Evolutionary conservation across 257 asterid species (phyloP).

Genomic region (Solanum chaucha): DNA sequence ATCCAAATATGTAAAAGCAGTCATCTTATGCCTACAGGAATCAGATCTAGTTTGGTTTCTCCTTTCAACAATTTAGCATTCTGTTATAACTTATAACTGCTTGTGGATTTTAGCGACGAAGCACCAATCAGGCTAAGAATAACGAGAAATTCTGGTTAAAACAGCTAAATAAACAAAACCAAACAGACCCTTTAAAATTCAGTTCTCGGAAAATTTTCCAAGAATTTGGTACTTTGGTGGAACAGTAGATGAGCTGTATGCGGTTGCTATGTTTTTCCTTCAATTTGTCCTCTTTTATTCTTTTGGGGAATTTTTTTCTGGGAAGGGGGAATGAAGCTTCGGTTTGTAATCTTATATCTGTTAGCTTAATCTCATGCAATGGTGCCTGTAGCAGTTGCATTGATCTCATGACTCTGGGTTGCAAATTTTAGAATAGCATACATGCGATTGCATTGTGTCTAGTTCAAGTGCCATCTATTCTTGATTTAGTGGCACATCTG

Average conservation of each 20-base stretch:
- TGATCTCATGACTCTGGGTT: not conserved
- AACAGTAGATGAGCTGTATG: not conserved
- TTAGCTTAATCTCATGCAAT: not conserved
- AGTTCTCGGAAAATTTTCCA: not conserved
- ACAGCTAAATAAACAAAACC: not conserved
- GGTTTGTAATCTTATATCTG: not conserved
- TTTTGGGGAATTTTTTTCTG: not conserved
- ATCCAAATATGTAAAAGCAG: not conserved
- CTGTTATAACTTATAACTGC: not conserved
- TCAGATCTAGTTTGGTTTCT: not conserved
- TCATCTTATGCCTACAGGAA: not conserved
- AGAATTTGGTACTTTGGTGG: not conserved
- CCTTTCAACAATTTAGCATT: not conserved
- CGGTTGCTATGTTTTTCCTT: not conserved
- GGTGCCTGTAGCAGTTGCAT: not conserved
- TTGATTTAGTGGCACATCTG: not conserved
- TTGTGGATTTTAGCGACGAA: not conserved
- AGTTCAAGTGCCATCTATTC: not conserved
- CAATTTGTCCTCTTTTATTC: not conserved
- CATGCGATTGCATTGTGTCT: not conserved
- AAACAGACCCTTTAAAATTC: not conserved
- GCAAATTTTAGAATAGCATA: not conserved
- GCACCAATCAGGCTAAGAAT: not conserved
- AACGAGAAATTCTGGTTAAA: not conserved
- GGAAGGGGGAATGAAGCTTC: not conserved